A percentile compares a stretch with the other conserved stretches of the same genome.
These are phyloP conservation scores for Coemansia biformis DNA, from an alignment of 192 early-diverging fungal species.

Conservation along the genomic window DNA sequence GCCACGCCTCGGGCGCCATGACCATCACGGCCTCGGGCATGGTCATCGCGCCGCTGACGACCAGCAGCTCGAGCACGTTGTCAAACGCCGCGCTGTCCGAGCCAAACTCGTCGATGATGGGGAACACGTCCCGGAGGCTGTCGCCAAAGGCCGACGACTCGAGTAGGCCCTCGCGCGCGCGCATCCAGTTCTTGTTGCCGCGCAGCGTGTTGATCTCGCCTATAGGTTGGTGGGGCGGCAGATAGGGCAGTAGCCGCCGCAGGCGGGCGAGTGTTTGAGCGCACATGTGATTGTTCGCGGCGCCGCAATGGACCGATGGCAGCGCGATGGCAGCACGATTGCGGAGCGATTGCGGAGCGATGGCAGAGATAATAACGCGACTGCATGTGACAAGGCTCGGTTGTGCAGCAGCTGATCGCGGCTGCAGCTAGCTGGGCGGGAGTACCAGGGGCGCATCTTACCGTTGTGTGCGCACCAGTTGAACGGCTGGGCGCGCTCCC, in stretches of 20 bases:
- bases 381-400: too few relatives aligned
- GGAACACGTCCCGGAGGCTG: slow-evolving; percentile 71
- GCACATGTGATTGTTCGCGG: too few relatives aligned
- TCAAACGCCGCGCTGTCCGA: slow-evolving; percentile 97
- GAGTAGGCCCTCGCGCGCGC: slow-evolving; percentile 93
- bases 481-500: slow-evolving; percentile 99
- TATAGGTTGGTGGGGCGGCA: slow-evolving; percentile 5
- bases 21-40: slow-evolving; percentile 97
- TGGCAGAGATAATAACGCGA: too few relatives aligned
- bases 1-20: slow-evolving; percentile 99
- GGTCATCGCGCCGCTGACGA: slow-evolving; percentile 83
- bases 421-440: too few relatives aligned
- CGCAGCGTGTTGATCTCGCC: slow-evolving; percentile 97
- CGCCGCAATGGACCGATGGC: too few relatives aligned
- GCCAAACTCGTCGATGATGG: slow-evolving; percentile 92
- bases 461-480: slow-evolving; percentile 98
- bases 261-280: too few relatives aligned
- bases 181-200: slow-evolving; percentile 99
- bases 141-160: slow-evolving; percentile 77
- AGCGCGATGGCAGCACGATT: too few relatives aligned
- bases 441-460: too few relatives aligned
- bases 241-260: background rate
- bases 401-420: too few relatives aligned
- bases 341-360: too few relatives aligned
- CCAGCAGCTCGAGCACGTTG: slow-evolving; percentile 92